Conservation (phyloP, 1,139 yeast genomes). For the Tardiomyces blankii region DNA sequence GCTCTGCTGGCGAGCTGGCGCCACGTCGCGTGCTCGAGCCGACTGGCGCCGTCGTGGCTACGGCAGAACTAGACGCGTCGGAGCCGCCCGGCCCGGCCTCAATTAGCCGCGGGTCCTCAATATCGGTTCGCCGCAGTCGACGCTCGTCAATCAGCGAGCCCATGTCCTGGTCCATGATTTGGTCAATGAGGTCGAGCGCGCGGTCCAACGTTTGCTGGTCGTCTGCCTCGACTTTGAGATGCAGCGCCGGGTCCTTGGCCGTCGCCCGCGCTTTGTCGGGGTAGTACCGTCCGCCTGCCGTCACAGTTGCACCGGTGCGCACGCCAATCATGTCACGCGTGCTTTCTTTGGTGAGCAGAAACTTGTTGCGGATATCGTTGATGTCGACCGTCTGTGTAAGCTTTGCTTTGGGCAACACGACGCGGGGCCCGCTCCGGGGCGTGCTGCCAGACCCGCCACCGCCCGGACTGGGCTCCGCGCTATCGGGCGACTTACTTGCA, state of each 20-base stretch:
- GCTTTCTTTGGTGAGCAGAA: constrained; percentile 26
- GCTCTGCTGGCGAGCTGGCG: constrained; percentile 7
- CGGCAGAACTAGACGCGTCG: too few species aligned
- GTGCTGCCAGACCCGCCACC: neutral
- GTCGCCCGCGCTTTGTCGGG: constrained; percentile 28
- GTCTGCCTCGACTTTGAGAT: constrained; percentile 23
- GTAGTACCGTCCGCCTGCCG: constrained; percentile 28
- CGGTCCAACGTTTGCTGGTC: constrained; percentile 20
- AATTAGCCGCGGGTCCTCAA: constrained; percentile 7
- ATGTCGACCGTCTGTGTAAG: constrained; percentile 19
- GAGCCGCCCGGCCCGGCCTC: neutral
- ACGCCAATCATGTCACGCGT: constrained; percentile 22
- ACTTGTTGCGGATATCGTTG: constrained; percentile 28
- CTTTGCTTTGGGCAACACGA: neutral
- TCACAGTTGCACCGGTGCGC: constrained; percentile 25
- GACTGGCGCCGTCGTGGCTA: constrained; percentile 1
- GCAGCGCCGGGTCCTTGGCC: constrained; percentile 25
- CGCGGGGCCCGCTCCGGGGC: neutral
- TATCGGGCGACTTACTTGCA: constrained; percentile 3
- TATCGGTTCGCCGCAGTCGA: constrained; percentile 13
- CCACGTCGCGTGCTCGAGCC: constrained; percentile 2
- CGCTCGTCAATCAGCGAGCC: constrained; percentile 25
- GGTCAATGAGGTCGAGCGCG: constrained; percentile 23
- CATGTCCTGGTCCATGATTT: constrained; percentile 23
- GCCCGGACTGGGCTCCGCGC: constrained; percentile 1